Percentiles rank a stretch among this genome's conserved stretches.
phyloP scores from a whole-genome alignment of 345 rosid species.

The Microthlaspi erraticum region DNA sequence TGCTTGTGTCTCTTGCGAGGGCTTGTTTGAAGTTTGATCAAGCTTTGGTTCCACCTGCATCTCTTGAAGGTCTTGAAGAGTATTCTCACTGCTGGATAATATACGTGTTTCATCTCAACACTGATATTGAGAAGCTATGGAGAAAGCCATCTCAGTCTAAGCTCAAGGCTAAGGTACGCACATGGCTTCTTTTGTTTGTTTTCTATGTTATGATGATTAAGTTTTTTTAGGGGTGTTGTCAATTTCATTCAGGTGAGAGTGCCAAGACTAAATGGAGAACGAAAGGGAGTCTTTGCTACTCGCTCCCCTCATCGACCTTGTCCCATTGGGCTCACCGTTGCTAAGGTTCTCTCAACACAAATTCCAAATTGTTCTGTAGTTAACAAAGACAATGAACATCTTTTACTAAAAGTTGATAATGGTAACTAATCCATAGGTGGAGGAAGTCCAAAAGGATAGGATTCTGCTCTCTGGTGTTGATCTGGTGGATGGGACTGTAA shows the following conservation, averaged over 20 bases:
- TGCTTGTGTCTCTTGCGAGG: slow-evolving; percentile 86
- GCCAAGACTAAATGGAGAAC: slow-evolving; percentile 83
- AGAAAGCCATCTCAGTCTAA: slow-evolving; percentile 84
- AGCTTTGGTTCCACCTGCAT: slow-evolving; percentile 85
- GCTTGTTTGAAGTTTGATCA: slow-evolving; percentile 73
- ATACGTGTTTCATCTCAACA: slow-evolving; percentile 91
- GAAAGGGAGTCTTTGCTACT: slow-evolving; percentile 89
- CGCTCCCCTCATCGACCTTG: slow-evolving; percentile 92
- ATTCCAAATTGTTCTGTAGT: background rate
- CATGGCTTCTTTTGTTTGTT: background rate
- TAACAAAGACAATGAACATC: background rate
- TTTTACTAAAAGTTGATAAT: background rate
- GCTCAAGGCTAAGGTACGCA: slow-evolving; percentile 83
- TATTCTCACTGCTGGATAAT: slow-evolving; percentile 96
- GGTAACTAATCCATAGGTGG: slow-evolving; percentile 56
- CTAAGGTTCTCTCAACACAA: slow-evolving; percentile 58
- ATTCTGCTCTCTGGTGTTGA: slow-evolving; percentile 89
- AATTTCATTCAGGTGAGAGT: slow-evolving; percentile 76
- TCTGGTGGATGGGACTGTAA: slow-evolving; percentile 95
- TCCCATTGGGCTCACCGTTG: slow-evolving; percentile 93
- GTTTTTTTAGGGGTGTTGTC: slow-evolving; percentile 21
- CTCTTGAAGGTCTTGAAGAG: slow-evolving; percentile 86
- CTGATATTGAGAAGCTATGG: slow-evolving; percentile 92
- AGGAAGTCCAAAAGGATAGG: slow-evolving; percentile 68
- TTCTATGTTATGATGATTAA: slow-evolving; percentile 14